These are phyloP conservation scores for Plectosphaerella plurivora DNA, from an alignment of 2,329 filamentous ascomycete genomes.

Conservation along the genomic window DNA sequence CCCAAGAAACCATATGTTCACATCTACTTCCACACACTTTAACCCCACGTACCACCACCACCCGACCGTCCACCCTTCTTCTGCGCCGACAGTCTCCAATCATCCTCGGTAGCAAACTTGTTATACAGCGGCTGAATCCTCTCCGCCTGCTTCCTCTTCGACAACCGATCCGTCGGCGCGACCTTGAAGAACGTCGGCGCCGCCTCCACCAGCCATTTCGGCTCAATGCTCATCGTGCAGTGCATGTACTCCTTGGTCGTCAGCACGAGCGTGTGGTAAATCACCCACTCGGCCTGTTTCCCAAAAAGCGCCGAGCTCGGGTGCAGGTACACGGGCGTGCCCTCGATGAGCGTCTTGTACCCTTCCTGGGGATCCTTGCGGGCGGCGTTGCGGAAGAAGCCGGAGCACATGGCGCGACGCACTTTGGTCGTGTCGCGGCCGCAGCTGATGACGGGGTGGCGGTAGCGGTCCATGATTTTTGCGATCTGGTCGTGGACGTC, in stretches of 20 bases:
- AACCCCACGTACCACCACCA: constrained; percentile 87
- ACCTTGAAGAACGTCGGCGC: constrained; percentile 99
- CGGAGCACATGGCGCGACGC: constrained; percentile 81
- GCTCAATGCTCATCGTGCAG: constrained; percentile 86
- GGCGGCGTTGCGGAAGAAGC: constrained; percentile 93
- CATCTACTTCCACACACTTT: constrained; percentile 13
- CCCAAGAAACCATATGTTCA: not conserved
- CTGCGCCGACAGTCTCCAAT: constrained; percentile 91
- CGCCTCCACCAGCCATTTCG: constrained; percentile 89
- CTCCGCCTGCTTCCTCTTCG: constrained; percentile 90
- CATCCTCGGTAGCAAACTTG: constrained; percentile 85
- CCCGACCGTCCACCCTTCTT: constrained; percentile 78
- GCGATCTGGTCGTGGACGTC: constrained; percentile 90
- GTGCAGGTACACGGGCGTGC: constrained; percentile 92
- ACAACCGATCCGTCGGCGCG: constrained; percentile 78
- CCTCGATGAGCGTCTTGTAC: constrained; percentile 95
- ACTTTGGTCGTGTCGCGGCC: constrained; percentile 84
- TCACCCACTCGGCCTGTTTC: constrained; percentile 93
- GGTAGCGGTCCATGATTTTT: constrained; percentile 90
- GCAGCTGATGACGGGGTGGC: constrained; percentile 76
- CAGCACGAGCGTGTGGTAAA: constrained; percentile 86
- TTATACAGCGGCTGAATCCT: constrained; percentile 94
- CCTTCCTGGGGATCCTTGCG: constrained; percentile 95
- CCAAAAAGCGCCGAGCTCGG: constrained; percentile 89
- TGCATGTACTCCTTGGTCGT: constrained; percentile 99